phyloP scores from a whole-genome alignment of 2,329 filamentous ascomycete species.

The Malbranchea cinnamomea region DNA sequence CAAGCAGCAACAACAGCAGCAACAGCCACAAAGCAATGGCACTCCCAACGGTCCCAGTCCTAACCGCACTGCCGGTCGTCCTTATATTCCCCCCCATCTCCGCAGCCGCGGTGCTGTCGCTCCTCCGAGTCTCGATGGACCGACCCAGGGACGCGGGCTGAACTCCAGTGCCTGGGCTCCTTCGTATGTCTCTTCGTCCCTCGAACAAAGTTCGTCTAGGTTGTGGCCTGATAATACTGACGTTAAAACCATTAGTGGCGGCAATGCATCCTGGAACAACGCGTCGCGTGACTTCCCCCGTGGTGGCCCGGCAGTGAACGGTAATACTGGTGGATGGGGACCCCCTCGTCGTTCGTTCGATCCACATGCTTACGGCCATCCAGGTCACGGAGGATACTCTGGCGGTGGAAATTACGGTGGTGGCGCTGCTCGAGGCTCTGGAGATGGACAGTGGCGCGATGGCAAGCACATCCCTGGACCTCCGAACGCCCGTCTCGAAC shows the following conservation, averaged over 20 bases:
- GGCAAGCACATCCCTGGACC: slow-evolving; percentile 92
- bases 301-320: slow-evolving; percentile 21
- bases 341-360: slow-evolving; percentile 36
- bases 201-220: too few relatives aligned
- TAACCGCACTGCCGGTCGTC: slow-evolving; percentile 34
- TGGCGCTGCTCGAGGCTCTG: slow-evolving; percentile 59
- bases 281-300: slow-evolving; percentile 42
- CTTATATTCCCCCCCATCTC: slow-evolving; percentile 53
- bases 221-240: too few relatives aligned
- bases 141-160: slow-evolving; percentile 17
- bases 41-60: slow-evolving; percentile 37
- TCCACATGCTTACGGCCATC: slow-evolving; percentile 46
- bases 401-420: slow-evolving; percentile 33
- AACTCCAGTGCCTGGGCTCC: slow-evolving; percentile 23
- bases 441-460: slow-evolving; percentile 91
- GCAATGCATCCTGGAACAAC: slow-evolving; percentile 43
- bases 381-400: slow-evolving; percentile 22
- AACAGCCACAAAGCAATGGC: too few relatives aligned
- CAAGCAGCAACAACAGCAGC: too few relatives aligned
- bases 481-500: slow-evolving; percentile 75
- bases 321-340: slow-evolving; percentile 25
- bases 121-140: slow-evolving; percentile 24
- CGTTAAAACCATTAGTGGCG: too few relatives aligned
- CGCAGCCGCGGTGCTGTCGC: slow-evolving; percentile 26
- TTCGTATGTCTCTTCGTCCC: slow-evolving; percentile 12